Evolutionary conservation across 2,329 filamentous ascomycete species (phyloP).

Genomic region (Phaeosphaeria sp.): DNA sequence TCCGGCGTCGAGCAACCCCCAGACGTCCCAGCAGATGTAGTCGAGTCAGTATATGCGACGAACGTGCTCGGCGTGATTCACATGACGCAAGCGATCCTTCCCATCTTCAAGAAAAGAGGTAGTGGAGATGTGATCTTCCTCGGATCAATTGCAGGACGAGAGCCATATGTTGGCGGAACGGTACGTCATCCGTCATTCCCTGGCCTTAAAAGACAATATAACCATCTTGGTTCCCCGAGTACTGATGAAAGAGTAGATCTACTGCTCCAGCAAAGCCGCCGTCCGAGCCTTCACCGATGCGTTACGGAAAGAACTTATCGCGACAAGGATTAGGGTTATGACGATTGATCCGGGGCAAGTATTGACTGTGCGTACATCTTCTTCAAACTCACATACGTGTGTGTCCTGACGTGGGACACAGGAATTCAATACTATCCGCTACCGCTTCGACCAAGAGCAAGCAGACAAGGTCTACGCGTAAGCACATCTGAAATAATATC

Average conservation of each 20-base stretch:
- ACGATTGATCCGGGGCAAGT: slow-evolving; percentile 90
- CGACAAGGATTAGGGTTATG: slow-evolving; percentile 79
- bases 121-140: slow-evolving; percentile 93
- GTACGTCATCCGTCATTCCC: no score
- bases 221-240: no score
- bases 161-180: slow-evolving; percentile 80
- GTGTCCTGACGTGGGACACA: no score
- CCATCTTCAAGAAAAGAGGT: slow-evolving; percentile 76
- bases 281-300: slow-evolving; percentile 82
- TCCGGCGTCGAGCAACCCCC: slow-evolving; percentile 84
- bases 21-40: slow-evolving; percentile 78
- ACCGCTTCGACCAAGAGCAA: slow-evolving; percentile 83
- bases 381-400: not conserved
- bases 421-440: slow-evolving; percentile 85
- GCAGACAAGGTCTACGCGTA: slow-evolving; percentile 83
- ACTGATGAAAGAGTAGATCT: slow-evolving; percentile 48
- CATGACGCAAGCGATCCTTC: slow-evolving; percentile 88
- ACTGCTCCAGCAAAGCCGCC: slow-evolving; percentile 91
- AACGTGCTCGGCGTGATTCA: slow-evolving; percentile 93
- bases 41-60: slow-evolving; percentile 83
- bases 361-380: slow-evolving; percentile 63
- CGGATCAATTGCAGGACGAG: slow-evolving; percentile 84
- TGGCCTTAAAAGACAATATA: not conserved
- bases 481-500: no score
- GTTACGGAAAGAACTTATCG: slow-evolving; percentile 79